Base-by-base conservation (phyloP, 306 rosid genomes). In the Nissolia schottii region DNA sequence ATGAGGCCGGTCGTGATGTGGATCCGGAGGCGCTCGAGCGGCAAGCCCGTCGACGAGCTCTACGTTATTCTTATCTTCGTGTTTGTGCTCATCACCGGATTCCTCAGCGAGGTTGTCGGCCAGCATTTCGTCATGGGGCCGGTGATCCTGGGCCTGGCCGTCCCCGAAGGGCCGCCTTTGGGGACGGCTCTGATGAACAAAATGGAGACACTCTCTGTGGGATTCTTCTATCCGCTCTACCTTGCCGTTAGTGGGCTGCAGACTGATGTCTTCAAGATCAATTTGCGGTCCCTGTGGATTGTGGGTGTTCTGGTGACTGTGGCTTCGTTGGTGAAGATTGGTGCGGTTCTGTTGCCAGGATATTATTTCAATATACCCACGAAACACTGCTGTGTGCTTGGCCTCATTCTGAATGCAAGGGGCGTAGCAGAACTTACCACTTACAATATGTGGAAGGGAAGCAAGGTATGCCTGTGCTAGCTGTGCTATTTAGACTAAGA, bases 91-190 rank as follows among this genome's bases (percentile, higher is more conserved):
- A 1, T 80, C 3, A 0, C 54, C 24, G 84, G 76, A 19, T 24
- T 91, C 24, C 0, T 76, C 2, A 71, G 87, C 31, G 95, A 91
- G 38, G 0, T 74, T 10, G 5, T 85, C 5, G 91, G 95, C 10
- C 90, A 88, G 19, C 95, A 88, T 80, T 88, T 32, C 64, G 11
- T 48, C 1, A 20, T 82, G 45, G 95, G 97, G 58, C 88, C 95
- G 7, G 59, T 91, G 3, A 1, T 81, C 64, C 66, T 88, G 1
- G 97, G 97, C 29, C 58, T 81, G 31, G 78, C 34, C 43, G 57
- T 88, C 58, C 95, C 95, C 1, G 81, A 70, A 54, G 95, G 95
- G 4, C 90, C 89, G 3, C 97, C 97, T 0, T 2, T 91, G 8
- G 97, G 97, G 12, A 55, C 90, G 8, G 28, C 81, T 28, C 19